Base-by-base conservation (phyloP, 2,329 filamentous ascomycete genomes). In the Phialophora chinensis region DNA sequence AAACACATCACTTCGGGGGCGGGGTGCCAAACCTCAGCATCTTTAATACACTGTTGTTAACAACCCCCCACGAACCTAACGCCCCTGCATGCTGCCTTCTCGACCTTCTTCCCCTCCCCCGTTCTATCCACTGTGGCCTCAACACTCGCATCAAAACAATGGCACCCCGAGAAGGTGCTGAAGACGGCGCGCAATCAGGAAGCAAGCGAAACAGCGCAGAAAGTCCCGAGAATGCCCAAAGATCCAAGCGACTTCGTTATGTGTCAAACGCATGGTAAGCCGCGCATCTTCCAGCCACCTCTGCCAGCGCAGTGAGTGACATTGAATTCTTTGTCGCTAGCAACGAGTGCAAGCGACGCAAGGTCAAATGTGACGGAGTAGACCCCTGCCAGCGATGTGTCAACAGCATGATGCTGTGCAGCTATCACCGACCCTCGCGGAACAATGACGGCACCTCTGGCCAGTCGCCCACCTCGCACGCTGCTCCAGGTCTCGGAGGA, bases 291-390 rank as follows among this genome's bases (percentile, higher is more conserved):
- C 33, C 12, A 10, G 33, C 42, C 7, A 27, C 42, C 27, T 29
- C 50, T 50, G 17, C 33, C 42, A 12, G 14, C 14, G 29, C 20
- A 50, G 27, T 23, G 11, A 44, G 17, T 31, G 42, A 50, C 17
- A 17, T 14, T 27, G 17, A 7, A 52, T 27, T 31, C 33, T 35
- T 10, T 35, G 25, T 17, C 27, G 42, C 20, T 47, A 90, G 89
- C 72, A 91, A 90, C 74, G 88, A 91, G 75, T 91, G 89, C 77
- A 91, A 91, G 73, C 83, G 89, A n/a, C 86, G 89, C 65, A 91
- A 91, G 77, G 88, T 91, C 74, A 91, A 91, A 77, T 91, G 89
- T 78, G 91, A 90, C 76, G 89, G 89, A 67, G 86, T 90, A 72
- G 86, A 84, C 0, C 86, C 88, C 1, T 91, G 89, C 71, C 84